These are phyloP conservation scores for Aspergillus sp. DNA, from an alignment of 2,329 filamentous ascomycete genomes.

Conservation along the genomic window DNA sequence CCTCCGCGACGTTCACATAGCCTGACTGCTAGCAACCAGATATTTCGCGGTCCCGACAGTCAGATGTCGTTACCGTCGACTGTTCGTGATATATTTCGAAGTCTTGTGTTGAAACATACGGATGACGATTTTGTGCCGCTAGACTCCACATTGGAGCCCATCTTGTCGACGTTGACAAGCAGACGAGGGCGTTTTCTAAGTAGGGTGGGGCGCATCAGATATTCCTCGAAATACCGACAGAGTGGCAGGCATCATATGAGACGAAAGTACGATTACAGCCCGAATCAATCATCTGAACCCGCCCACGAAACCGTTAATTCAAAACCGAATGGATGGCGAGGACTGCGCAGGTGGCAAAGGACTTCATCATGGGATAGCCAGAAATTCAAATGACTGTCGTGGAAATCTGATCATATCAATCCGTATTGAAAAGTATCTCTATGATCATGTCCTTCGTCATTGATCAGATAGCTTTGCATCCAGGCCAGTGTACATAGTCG, in stretches of 20 bases:
- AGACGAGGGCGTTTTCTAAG: conserved; percentile 10
- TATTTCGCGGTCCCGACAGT: conserved; percentile 11
- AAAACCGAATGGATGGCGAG: background rate
- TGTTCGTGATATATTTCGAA: conserved; percentile 19
- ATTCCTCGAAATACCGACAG: conserved; percentile 14
- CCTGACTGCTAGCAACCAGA: conserved; percentile 24
- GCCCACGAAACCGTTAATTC: background rate
- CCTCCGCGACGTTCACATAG: conserved; percentile 29
- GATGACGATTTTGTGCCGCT: conserved; percentile 22
- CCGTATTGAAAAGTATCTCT: background rate
- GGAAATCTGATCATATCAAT: background rate
- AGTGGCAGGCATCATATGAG: conserved; percentile 1
- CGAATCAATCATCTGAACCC: background rate
- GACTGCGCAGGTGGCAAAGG: background rate
- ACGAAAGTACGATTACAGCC: background rate
- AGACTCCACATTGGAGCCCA: conserved; percentile 20
- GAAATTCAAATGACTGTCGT: background rate
- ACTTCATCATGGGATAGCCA: conserved; percentile 5
- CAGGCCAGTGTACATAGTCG: background rate
- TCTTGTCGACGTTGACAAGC: conserved; percentile 16
- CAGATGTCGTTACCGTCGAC: conserved; percentile 19
- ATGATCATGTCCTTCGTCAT: background rate
- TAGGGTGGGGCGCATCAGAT: conserved; percentile 8
- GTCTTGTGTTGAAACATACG: conserved; percentile 9
- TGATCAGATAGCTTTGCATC: background rate